Conservation (phyloP, 2,329 filamentous ascomycete genomes). For the Myriangium duriaei region DNA sequence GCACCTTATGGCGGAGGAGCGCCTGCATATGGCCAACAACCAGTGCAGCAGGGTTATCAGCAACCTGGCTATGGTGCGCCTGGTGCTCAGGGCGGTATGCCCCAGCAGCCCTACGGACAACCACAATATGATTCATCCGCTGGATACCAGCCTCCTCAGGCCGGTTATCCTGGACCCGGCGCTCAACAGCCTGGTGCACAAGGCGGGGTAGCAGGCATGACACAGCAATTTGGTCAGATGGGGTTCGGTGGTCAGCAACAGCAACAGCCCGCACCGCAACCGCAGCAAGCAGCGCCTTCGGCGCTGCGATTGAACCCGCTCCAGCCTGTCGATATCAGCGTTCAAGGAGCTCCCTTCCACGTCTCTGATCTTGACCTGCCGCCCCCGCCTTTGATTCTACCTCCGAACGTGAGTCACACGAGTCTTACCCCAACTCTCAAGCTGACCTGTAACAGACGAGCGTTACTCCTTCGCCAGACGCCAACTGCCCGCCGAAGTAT, state of each 20-base stretch:
- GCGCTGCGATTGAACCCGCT: conserved; percentile 65
- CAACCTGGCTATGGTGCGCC: conserved; percentile 19
- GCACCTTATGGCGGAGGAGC: conserved; percentile 32
- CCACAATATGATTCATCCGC: conserved; percentile 37
- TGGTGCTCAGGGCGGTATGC: conserved; percentile 11
- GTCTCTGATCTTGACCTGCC: conserved; percentile 84
- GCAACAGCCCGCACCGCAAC: conserved; percentile 34
- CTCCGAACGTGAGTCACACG: conserved; percentile 63
- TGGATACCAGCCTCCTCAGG: conserved; percentile 56
- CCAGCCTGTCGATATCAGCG: conserved; percentile 69
- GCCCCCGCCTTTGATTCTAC: conserved; percentile 80
- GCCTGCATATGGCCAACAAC: conserved; percentile 19
- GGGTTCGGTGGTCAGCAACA: conserved; percentile 44
- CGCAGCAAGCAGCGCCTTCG: conserved; percentile 37
- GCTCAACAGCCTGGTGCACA: conserved; percentile 20
- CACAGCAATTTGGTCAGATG: conserved; percentile 72
- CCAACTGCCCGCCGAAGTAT: conserved; percentile 89
- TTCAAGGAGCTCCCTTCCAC: conserved; percentile 80
- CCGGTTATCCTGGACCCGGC: conserved; percentile 49
- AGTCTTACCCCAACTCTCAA: conserved; percentile 24
- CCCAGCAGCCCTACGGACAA: conserved; percentile 25
- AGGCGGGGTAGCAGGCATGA: conserved; percentile 48
- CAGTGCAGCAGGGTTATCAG: conserved; percentile 22
- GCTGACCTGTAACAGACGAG: conserved; percentile 48
- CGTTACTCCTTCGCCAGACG: conserved; percentile 77